Evolutionary conservation across 441 rosid genomes (phyloP), one percentile per base, ranked within the genome.

Genomic region (Gossypium gossypioides): DNA sequence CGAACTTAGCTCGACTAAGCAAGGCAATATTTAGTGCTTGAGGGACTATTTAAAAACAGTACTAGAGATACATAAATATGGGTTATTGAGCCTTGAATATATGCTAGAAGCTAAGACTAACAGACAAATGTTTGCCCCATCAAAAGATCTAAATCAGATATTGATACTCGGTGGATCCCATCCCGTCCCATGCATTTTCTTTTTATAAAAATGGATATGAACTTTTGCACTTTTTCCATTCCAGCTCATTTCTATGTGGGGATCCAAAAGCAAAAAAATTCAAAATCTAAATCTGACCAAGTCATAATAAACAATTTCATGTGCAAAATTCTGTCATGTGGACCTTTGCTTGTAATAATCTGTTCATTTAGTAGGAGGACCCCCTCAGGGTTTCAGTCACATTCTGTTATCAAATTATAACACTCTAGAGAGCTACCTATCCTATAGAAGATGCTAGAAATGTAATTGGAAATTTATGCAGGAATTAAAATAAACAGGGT

Each of bases 281-380:
- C 5, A 6, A 32, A 15, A 60, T 15, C 13, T 2, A 60, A 32
- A 15, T 2, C 22, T 60, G 64, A 25, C 9, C 0, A 10, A 0
- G 32, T 22, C 7, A 32, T 54, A 1, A 12, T 27, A 59, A 32
- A 7, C 66, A 60, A 29, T 32, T 29, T 15, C 46, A 60, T 32
- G 66, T 60, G 66, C 66, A 60, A 60, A 60, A 60, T 25, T 21
- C 8, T 32, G 66, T 60, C 22, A 29, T n/a, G 66, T 44, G 66
- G 66, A 60, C 66, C 66, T 12, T 29, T 60, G 19, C 42, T 18
- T 13, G 21, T 13, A 13, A 2, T n/a, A n/a, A 0, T 25, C 19
- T 13, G 65, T 1, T 24, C 16, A 24, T 21, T 19, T 3, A 22
- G 4, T 13, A 55, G 27, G 8, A 25, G 37, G 63, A 5, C 16